phyloP scores from a whole-genome alignment of 495 filamentous ascomycete genomes.

The Neurospora tetraspora region DNA sequence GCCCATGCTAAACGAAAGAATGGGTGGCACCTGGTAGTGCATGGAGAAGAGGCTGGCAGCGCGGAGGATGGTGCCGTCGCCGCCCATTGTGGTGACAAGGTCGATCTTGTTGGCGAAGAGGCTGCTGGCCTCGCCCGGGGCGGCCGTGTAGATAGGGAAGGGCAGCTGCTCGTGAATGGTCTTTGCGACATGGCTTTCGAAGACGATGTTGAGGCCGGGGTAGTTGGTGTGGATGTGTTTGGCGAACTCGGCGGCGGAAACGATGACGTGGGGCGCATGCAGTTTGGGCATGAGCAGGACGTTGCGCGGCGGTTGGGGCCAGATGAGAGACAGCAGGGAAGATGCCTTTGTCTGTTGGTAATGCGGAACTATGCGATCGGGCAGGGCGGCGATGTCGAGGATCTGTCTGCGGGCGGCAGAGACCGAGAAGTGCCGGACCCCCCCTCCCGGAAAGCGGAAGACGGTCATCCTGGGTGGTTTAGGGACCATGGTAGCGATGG shows the following conservation, averaged over 20 bases:
- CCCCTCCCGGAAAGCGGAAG: background rate
- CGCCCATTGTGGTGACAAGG: slow-evolving; percentile 78
- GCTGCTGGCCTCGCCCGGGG: slow-evolving; percentile 18
- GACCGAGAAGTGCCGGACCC: slow-evolving; percentile 34
- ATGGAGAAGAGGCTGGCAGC: slow-evolving; percentile 85
- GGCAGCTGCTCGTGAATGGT: slow-evolving; percentile 62
- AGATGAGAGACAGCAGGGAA: slow-evolving; percentile 70
- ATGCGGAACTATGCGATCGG: slow-evolving; percentile 41
- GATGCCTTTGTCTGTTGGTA: slow-evolving; percentile 37
- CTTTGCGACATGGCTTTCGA: slow-evolving; percentile 66
- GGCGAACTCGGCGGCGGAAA: slow-evolving; percentile 67
- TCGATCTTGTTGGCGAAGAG: slow-evolving; percentile 61
- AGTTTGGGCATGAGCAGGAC: slow-evolving; percentile 85
- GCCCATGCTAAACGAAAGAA: slow-evolving; percentile 95
- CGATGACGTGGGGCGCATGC: slow-evolving; percentile 56
- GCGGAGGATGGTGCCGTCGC: slow-evolving; percentile 90
- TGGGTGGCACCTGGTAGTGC: slow-evolving; percentile 71
- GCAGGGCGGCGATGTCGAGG: slow-evolving; percentile 40
- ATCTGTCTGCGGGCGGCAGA: slow-evolving; percentile 33
- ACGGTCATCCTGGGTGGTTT: slow-evolving; percentile 5
- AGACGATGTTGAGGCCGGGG: slow-evolving; percentile 68
- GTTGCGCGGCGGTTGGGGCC: slow-evolving; percentile 82
- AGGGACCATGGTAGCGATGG: slow-evolving; percentile 1
- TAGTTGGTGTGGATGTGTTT: slow-evolving; percentile 74
- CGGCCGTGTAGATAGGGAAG: slow-evolving; percentile 66